These are phyloP conservation scores for Neonectria ditissima DNA, from an alignment of 2,329 filamentous ascomycete species.

Conservation along the genomic window DNA sequence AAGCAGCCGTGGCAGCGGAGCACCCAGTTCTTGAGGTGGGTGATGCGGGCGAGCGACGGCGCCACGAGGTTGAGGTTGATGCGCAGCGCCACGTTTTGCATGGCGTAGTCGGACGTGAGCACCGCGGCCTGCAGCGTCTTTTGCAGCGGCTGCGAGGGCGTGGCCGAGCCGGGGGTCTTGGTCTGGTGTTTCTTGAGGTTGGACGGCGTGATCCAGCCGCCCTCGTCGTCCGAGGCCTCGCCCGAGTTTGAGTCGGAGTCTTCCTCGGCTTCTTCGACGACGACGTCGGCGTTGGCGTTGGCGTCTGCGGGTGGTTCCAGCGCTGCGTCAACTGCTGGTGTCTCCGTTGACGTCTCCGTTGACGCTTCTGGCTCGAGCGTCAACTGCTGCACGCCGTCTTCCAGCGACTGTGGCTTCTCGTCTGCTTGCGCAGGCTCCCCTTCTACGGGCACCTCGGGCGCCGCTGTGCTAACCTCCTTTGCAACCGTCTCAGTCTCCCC, in stretches of 20 bases:
- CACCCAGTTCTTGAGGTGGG: slow-evolving; percentile 87
- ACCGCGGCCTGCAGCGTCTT: slow-evolving; percentile 86
- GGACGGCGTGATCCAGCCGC: slow-evolving; percentile 93
- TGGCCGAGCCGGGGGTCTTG: slow-evolving; percentile 65
- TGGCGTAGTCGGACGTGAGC: slow-evolving; percentile 94
- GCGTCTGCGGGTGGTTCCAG: slow-evolving; percentile 47
- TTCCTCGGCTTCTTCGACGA: slow-evolving; percentile 58
- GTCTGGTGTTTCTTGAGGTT: slow-evolving; percentile 89
- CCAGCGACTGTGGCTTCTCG: slow-evolving; percentile 4
- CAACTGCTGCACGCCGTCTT: slow-evolving; percentile 41
- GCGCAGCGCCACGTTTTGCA: slow-evolving; percentile 96
- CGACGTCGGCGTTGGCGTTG: slow-evolving; percentile 55
- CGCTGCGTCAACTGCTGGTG: slow-evolving; percentile 9
- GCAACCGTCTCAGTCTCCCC: slow-evolving; percentile 3
- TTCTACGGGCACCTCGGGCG: slow-evolving; percentile 23
- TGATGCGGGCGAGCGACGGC: slow-evolving; percentile 81
- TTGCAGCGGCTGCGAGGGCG: slow-evolving; percentile 63
- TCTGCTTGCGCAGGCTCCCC: slow-evolving; percentile 12
- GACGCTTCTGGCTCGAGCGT: slow-evolving; percentile 32
- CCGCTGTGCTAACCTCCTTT: slow-evolving; percentile 23
- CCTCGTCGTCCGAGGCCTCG: slow-evolving; percentile 66
- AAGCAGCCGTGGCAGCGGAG: slow-evolving; percentile 96
- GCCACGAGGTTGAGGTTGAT: slow-evolving; percentile 95
- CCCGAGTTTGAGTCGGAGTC: slow-evolving; percentile 69
- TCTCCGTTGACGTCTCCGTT: background rate